phyloP scores from a whole-genome alignment of 768 basidiomycete genomes.

The Suillus clintonianus region DNA sequence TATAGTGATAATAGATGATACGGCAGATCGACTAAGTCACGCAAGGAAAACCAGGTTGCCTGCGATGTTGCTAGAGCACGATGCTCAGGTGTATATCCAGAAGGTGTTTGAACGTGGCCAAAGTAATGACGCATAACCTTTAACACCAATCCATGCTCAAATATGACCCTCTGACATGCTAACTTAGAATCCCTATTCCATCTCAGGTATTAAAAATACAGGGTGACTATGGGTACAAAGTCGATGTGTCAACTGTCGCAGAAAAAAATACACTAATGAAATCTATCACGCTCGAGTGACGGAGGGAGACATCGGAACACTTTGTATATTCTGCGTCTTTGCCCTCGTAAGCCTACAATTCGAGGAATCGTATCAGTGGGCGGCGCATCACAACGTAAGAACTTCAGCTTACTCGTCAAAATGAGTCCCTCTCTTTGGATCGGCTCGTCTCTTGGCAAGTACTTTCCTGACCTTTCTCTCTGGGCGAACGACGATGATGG shows the following conservation, averaged over 20 bases:
- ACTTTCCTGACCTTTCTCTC: conserved; percentile 85
- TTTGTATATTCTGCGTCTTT: conserved; percentile 14
- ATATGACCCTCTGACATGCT: too few relatives aligned
- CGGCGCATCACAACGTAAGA: not conserved
- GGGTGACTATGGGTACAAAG: not conserved
- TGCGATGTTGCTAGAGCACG: too few relatives aligned
- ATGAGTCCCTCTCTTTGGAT: conserved; percentile 85
- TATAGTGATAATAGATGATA: too few relatives aligned
- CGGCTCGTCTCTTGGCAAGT: conserved; percentile 80
- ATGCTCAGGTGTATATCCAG: too few relatives aligned
- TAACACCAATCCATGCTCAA: too few relatives aligned
- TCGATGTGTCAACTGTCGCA: not conserved
- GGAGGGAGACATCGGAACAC: conserved; percentile 14
- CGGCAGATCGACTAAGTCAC: too few relatives aligned
- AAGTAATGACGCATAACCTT: too few relatives aligned
- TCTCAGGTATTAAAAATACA: not conserved
- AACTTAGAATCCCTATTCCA: too few relatives aligned
- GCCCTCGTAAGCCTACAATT: conserved; percentile 13
- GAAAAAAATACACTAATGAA: not conserved
- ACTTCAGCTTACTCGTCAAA: conserved; percentile 59
- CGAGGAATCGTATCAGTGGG: not conserved
- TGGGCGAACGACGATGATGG: conserved; percentile 93
- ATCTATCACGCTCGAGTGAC: conserved; percentile 16
- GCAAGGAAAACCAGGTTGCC: too few relatives aligned
- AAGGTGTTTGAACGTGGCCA: too few relatives aligned